Evolutionary conservation across 208 protist species (phyloP), one percentile per base, ranked within the genome.

Genomic region (Borovskyia barvae): DNA sequence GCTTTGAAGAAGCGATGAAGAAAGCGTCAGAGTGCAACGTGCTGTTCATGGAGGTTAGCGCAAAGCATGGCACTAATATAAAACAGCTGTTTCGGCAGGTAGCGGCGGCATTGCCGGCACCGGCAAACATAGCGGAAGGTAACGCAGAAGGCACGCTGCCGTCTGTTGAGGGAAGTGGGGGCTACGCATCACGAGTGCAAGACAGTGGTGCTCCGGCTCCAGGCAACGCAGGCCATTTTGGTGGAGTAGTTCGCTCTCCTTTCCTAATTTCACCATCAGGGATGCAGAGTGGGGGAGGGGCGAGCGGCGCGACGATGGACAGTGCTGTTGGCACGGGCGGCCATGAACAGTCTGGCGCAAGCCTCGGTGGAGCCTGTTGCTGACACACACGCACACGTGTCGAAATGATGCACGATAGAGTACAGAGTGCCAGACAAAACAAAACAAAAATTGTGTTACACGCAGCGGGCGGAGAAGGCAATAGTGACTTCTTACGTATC

Each of bases 41-140:
- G 6, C 89, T 98, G 61, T 98, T 97, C 74, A 90, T 95, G 14
- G 98, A 99, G 63, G 97, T 98, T 0, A 94, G 80, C 50, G 98
- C 98, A 3, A 97, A 97, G 67, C 49, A 70, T 9, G 87, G 87
- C 14, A 77, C 75, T 19, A 87, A 89, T 42, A 75, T 94, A 25
- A 90, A 90, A 62, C 65, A 73, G 5, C 68, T 94, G 37, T 94
- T 94, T 61, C 80, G 84, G 11, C 72, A 81, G 41, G 74, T 94
- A 2, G 87, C 84, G 15, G 33, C 79, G 8, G 66, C 78, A 8
- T 57, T 91, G 17, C 84, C 82, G 15, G 53, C 19, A 4, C 52
- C 69, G 19, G 53, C 37, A 3, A 41, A n/a, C 17, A 40, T 35
- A 26, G 43, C n/a, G 54, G 45, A n/a, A n/a, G n/a, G n/a, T n/a